Evolutionary conservation across 768 basidiomycete genomes (phyloP).

Genomic region (Lactarius deliciosus): DNA sequence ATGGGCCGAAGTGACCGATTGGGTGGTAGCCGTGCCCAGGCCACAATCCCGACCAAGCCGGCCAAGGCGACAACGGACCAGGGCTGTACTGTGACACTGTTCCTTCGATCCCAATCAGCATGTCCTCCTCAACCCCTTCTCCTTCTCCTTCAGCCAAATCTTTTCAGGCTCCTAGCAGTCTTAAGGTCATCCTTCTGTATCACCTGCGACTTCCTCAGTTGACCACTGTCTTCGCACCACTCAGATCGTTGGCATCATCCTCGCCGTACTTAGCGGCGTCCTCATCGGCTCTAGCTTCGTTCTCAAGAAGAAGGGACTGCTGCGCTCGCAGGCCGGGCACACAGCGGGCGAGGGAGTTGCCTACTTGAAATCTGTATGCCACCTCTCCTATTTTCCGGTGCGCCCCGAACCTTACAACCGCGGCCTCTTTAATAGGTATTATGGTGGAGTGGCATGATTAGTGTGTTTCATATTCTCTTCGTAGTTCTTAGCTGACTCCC

Average conservation of each 20-base stretch:
- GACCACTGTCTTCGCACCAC: not conserved
- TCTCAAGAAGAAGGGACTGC: conserved; percentile 94
- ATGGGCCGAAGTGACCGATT: not conserved
- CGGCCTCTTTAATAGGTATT: conserved; percentile 49
- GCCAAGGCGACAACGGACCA: not conserved
- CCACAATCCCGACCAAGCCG: not conserved
- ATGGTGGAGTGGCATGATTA: conserved; percentile 95
- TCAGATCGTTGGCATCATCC: conserved; percentile 73
- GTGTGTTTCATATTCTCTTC: conserved; percentile 45
- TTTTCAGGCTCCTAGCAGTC: conserved; percentile 22
- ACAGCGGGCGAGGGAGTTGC: conserved; percentile 82
- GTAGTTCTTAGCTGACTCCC: not conserved
- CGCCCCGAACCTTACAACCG: conserved; percentile 14
- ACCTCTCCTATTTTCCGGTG: conserved; percentile 4
- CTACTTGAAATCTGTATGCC: conserved; percentile 88
- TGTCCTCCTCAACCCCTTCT: conserved; percentile 24
- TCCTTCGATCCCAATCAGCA: not conserved
- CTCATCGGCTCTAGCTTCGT: conserved; percentile 94
- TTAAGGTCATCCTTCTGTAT: conserved; percentile 21
- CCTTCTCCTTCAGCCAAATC: conserved; percentile 22
- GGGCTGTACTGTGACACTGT: not conserved
- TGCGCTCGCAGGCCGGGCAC: conserved; percentile 80
- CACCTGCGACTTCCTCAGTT: not conserved
- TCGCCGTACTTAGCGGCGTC: conserved; percentile 75
- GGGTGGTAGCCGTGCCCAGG: not conserved